A percentile compares a stretch with the other conserved stretches of the same genome.
These are phyloP conservation scores for Fusarium burgessii DNA, from an alignment of 2,329 filamentous ascomycete genomes.

Conservation along the genomic window DNA sequence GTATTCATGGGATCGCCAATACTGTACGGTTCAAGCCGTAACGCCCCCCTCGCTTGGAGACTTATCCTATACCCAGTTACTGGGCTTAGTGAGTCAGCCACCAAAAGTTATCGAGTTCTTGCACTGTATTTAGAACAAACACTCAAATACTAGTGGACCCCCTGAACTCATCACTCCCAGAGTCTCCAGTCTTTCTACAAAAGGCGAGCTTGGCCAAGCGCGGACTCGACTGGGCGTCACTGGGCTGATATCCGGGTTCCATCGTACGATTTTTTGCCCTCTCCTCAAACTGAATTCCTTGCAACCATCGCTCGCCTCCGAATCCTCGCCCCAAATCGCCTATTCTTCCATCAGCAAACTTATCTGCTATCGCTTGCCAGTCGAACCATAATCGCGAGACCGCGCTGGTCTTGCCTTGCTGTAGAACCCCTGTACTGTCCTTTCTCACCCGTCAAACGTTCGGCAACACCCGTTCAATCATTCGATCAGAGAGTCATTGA, in stretches of 20 bases:
- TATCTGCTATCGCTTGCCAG: conserved; percentile 37
- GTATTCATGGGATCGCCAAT: conserved; percentile 3
- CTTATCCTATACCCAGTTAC: conserved; percentile 2
- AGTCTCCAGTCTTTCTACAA: conserved; percentile 5
- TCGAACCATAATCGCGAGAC: conserved; percentile 45
- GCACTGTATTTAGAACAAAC: conserved; percentile 32
- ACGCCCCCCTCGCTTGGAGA: conserved; percentile 6
- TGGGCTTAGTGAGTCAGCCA: neutral
- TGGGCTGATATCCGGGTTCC: conserved; percentile 48
- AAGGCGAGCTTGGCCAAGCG: conserved; percentile 41
- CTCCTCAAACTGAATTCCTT: conserved; percentile 48
- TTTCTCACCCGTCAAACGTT: conserved; percentile 39
- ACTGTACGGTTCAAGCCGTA: conserved; percentile 11
- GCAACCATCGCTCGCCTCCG: conserved; percentile 40
- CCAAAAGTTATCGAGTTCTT: neutral
- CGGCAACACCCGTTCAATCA: conserved; percentile 46
- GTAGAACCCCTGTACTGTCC: conserved; percentile 37
- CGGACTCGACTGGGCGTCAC: conserved; percentile 40
- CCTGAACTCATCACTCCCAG: conserved; percentile 10
- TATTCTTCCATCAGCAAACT: conserved; percentile 39
- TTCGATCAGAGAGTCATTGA: conserved; percentile 39
- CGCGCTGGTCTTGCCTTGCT: conserved; percentile 33
- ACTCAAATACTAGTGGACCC: conserved; percentile 30
- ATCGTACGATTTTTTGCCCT: conserved; percentile 50
- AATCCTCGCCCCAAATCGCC: conserved; percentile 37